phyloP scores from a whole-genome alignment of 2,329 filamentous ascomycete genomes.

The Aureobasidium subglaciale region DNA sequence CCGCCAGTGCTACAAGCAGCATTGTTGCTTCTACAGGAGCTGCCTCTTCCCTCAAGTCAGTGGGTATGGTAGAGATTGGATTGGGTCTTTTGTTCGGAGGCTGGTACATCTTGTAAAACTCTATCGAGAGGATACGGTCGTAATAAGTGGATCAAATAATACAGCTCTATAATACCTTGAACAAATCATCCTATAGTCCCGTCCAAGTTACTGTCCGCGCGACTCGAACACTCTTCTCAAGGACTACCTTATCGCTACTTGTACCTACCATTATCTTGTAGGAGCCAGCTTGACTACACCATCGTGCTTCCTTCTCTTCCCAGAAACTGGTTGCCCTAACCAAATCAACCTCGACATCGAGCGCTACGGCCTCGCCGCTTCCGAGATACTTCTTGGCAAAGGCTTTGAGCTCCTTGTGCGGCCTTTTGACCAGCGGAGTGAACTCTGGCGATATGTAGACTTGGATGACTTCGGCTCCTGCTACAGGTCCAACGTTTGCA shows the following conservation, averaged over 20 bases:
- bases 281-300: constrained; percentile 32
- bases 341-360: constrained; percentile 47
- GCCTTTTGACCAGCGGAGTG: constrained; percentile 51
- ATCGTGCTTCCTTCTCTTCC: constrained; percentile 59
- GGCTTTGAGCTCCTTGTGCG: constrained; percentile 62
- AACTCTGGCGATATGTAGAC: constrained; percentile 57
- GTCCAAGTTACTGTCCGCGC: no score
- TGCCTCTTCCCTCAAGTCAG: neutral
- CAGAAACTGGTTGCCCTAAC: constrained; percentile 64
- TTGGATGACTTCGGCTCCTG: constrained; percentile 60
- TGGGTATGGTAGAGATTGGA: neutral
- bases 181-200: no score
- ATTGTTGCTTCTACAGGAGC: neutral
- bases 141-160: no score
- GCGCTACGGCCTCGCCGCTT: constrained; percentile 51
- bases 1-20: neutral
- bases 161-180: no score
- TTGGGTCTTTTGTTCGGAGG: neutral
- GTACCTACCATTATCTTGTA: constrained; percentile 1
- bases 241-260: no score
- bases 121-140: no score
- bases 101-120: neutral
- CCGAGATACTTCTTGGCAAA: constrained; percentile 59
- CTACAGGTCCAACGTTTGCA: constrained; percentile 49
- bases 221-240: no score